Percentiles rank a stretch among this genome's conserved stretches.
These are phyloP conservation scores for Echium plantagineum DNA, from an alignment of 257 asterid species.

Conservation along the genomic window DNA sequence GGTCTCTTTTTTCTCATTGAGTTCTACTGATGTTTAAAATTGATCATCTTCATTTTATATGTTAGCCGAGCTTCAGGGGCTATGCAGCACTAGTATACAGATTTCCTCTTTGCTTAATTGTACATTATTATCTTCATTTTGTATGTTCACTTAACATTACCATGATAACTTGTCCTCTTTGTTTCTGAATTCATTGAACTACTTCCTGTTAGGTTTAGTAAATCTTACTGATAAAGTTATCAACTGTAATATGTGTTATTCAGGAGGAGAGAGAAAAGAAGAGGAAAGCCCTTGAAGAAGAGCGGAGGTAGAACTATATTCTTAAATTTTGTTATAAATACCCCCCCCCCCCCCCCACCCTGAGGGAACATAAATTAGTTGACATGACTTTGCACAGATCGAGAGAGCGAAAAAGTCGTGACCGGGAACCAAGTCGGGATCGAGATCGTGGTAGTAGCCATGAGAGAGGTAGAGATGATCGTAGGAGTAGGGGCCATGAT, in stretches of 20 bases:
- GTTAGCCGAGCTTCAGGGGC: no score
- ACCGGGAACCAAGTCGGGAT: constrained; percentile 62
- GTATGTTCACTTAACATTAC: background rate
- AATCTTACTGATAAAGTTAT: constrained; percentile 4
- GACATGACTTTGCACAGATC: constrained; percentile 31
- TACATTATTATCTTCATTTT: background rate
- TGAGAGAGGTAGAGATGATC: constrained; percentile 60
- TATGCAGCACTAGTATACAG: background rate
- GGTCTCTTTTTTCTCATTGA: background rate
- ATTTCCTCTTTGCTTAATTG: background rate
- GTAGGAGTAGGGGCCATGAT: constrained; percentile 52
- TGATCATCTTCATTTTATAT: no score
- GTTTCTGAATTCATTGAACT: background rate
- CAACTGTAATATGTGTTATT: constrained; percentile 14
- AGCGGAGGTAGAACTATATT: constrained; percentile 71
- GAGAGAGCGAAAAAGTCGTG: constrained; percentile 55
- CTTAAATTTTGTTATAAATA: background rate
- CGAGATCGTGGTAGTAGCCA: constrained; percentile 53
- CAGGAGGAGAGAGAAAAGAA: constrained; percentile 86
- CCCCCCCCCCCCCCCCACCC: background rate
- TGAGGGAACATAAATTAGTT: constrained; percentile 3
- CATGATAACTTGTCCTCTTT: background rate
- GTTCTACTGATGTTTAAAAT: background rate
- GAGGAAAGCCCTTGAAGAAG: constrained; percentile 70
- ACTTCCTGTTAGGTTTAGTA: background rate